Evolutionary conservation across 106 monocot genomes (phyloP), one percentile per base, ranked within the genome.

Genomic region (Amphibolis antarctica): DNA sequence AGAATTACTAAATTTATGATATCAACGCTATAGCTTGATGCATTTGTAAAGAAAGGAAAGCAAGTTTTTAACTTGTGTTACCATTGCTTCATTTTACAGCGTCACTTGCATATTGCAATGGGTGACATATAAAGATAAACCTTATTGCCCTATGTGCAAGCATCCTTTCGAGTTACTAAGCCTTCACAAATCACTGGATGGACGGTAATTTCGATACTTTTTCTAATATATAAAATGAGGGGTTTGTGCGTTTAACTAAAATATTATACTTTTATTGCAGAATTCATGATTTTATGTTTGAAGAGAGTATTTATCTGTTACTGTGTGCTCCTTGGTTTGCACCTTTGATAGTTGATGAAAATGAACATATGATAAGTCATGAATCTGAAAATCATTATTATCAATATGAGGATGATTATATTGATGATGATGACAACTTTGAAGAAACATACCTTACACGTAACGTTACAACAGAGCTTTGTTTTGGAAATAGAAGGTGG

Each of bases 271-370:
- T 46, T 18, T 17, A 14, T 50, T 78, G 62, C 84, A 98, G 96
- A 44, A 83, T 98, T 30, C 84, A 82, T 45, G 96, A 98, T 66
- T 91, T 76, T 71, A 71, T 91, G 86, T 85, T 85, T 52, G 96
- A 87, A 67, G 96, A 98, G 68, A 98, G 96, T 65, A 87, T 98
- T 6, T 91, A 86, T 69, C 91, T 91, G 20, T 85, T 91, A 47
- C 72, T 91, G 1, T 65, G 91, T 69, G 85, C 96, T 50, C 21
- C 74, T 24, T 98, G 96, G 91, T 98, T 91, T 65, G 74, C 83
- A 44, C 91, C 96, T 46, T 30, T 98, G 48, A 62, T 78, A n/a
- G 30, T 28, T 30, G 86, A 86, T n/a, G 82, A 83, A 7, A 14
- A 1, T n/a, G 78, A 80, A 26, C 72, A 79, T 17, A 30, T 21